These are phyloP conservation scores for Microbotryum saponariae DNA, from an alignment of 1,284 basidiomycete species.

Conservation along the genomic window DNA sequence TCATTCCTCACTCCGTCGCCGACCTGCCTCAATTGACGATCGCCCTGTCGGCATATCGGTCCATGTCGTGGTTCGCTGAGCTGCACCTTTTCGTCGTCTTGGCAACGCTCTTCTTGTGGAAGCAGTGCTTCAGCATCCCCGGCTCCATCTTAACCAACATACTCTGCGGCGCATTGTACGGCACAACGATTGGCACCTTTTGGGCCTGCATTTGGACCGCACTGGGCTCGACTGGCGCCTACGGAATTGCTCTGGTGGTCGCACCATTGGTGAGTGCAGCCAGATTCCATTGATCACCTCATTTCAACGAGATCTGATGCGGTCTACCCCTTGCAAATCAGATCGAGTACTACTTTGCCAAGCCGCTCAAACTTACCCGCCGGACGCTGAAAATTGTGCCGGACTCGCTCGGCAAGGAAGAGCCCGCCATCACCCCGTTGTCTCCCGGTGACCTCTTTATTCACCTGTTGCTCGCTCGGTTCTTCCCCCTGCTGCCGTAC, in stretches of 20 bases:
- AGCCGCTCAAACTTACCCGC: constrained; percentile 33
- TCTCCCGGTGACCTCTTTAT: constrained; percentile 32
- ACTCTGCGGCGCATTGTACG: constrained; percentile 37
- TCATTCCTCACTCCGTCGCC: constrained; percentile 30
- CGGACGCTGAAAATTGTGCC: constrained; percentile 24
- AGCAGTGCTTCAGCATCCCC: constrained; percentile 39
- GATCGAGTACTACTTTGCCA: constrained; percentile 36
- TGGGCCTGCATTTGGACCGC: constrained; percentile 33
- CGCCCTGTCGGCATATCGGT: constrained; percentile 24
- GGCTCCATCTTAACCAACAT: constrained; percentile 37
- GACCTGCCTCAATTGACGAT: constrained; percentile 25
- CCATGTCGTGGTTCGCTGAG: constrained; percentile 24
- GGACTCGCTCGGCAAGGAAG: background rate
- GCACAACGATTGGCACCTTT: constrained; percentile 24
- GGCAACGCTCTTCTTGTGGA: constrained; percentile 36
- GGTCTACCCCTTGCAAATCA: background rate
- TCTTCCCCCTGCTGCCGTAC: constrained; percentile 38
- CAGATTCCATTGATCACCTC: too few species aligned
- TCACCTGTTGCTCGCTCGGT: constrained; percentile 35
- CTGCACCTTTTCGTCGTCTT: constrained; percentile 32
- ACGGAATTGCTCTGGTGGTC: constrained; percentile 27
- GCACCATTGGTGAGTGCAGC: constrained; percentile 25
- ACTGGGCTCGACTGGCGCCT: constrained; percentile 29
- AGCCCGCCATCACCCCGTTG: constrained; percentile 5
- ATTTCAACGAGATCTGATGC: background rate